Conservation (phyloP, 2,329 filamentous ascomycete genomes). For the Sporothrix mexicana region DNA sequence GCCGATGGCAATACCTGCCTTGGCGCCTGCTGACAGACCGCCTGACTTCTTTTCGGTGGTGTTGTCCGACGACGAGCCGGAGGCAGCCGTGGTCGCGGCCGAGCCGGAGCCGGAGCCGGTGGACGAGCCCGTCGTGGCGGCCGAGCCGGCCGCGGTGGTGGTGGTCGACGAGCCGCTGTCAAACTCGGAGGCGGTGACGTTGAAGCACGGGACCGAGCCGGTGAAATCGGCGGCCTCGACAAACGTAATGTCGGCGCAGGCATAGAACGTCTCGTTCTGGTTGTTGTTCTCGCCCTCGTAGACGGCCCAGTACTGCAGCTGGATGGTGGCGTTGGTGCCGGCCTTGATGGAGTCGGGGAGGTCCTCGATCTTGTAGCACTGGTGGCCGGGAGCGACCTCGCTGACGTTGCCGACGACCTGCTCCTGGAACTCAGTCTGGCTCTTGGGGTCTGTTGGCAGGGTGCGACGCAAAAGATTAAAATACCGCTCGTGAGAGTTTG, state of each 20-base stretch:
- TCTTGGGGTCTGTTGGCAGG: slow-evolving; percentile 45
- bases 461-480: too few relatives aligned
- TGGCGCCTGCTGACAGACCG: slow-evolving; percentile 46
- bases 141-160: background rate
- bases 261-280: slow-evolving; percentile 46
- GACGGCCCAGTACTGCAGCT: slow-evolving; percentile 47
- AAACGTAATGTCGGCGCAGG: slow-evolving; percentile 47
- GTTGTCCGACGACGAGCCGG: background rate
- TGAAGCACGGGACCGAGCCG: slow-evolving; percentile 47
- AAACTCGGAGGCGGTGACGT: slow-evolving; percentile 43
- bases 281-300: slow-evolving; percentile 39
- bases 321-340: slow-evolving; percentile 47
- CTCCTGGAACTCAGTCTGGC: slow-evolving; percentile 44
- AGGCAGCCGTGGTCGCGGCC: background rate
- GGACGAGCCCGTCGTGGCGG: background rate
- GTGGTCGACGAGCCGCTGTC: slow-evolving; percentile 26
- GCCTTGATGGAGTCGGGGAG: slow-evolving; percentile 41
- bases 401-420: slow-evolving; percentile 43
- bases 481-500: too few relatives aligned
- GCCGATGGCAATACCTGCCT: slow-evolving; percentile 49
- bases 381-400: slow-evolving; percentile 46
- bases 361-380: slow-evolving; percentile 46
- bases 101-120: slow-evolving; percentile 5
- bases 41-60: slow-evolving; percentile 3
- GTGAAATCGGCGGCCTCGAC: slow-evolving; percentile 40